Base-by-base conservation (phyloP, 2,329 filamentous ascomycete species). In the Diaporthe batatas region DNA sequence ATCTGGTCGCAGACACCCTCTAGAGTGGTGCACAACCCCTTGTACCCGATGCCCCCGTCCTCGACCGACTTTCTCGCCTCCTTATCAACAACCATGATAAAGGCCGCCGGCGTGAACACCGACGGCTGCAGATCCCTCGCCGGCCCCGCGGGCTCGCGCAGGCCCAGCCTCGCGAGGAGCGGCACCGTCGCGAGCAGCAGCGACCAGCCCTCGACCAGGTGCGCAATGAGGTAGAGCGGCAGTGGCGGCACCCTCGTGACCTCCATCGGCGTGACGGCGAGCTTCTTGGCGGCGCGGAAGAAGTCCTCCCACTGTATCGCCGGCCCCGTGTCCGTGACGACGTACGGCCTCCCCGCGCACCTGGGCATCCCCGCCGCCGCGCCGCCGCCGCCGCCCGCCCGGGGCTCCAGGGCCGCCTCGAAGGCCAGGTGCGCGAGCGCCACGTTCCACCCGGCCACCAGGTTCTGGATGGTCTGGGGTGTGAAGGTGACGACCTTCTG, bases 371-470 rank as follows among this genome's bases (percentile, higher is more conserved):
- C 39, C 14, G 75, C 75, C 36, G 25, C 79, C 23, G 80, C 79
- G 32, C 1, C 25, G 53, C 81, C 79, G 32, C 1, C 25, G 53
- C 53, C 14, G 21, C 29, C 42, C 42, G 18, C 25, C 25, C 8
- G 21, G 16, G 59, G 25, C 59, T 82, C 79, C 1, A 91, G 82
- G 7, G 85, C 85, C 23, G 84, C 83, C 78, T 90, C 88, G 78
- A 87, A 87, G 32, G 84, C 80, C 5, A 90, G 81, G 75, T 90
- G 88, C 6, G 84, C 87, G 23, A 89, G 79, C 12, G 87, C 86
- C 73, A 88, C 85, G 78, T 90, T 89, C 70, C 85, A 83, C 6
- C 82, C 83, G 74, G 85, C 82, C 59, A 87, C 84, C 76, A 86
- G 87, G 78, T 84, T 86, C 76, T 89, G 86, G 34, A 87, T 80